phyloP scores from a whole-genome alignment of 805 yeast species.

The Kluyveromyces siamensis region DNA sequence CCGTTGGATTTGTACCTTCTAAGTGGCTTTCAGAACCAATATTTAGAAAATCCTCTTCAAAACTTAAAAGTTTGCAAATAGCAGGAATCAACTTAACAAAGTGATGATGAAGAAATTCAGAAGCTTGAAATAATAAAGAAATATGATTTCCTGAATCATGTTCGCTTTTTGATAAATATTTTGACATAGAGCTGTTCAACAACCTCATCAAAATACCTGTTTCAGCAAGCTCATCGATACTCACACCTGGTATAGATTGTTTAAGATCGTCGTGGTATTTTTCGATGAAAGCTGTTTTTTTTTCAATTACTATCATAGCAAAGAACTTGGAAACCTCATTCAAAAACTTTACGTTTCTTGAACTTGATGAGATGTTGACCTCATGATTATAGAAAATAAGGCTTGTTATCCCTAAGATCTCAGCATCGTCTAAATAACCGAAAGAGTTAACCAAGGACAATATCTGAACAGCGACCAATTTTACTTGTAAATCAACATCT shows the following conservation, averaged over 20 bases:
- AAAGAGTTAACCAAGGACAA: constrained; percentile 46
- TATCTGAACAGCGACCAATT: constrained; percentile 41
- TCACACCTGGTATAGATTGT: constrained; percentile 8
- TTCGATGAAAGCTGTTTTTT: constrained; percentile 31
- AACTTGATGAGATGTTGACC: constrained; percentile 23
- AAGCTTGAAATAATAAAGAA: constrained; percentile 19
- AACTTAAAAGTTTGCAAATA: constrained; percentile 19
- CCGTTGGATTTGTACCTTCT: background rate
- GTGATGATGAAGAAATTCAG: constrained; percentile 25
- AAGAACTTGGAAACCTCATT: constrained; percentile 50
- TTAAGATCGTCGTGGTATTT: constrained; percentile 11
- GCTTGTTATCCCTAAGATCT: constrained; percentile 36
- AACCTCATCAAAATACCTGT: constrained; percentile 20
- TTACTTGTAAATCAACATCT: constrained; percentile 50
- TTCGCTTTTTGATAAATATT: constrained; percentile 4
- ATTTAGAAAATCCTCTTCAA: constrained; percentile 14
- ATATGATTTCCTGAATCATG: background rate
- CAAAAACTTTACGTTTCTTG: constrained; percentile 26
- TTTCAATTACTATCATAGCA: constrained; percentile 34
- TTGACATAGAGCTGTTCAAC: constrained; percentile 18
- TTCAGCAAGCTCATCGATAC: constrained; percentile 12
- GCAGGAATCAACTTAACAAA: constrained; percentile 16
- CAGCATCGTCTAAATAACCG: constrained; percentile 58
- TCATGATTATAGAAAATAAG: constrained; percentile 34
- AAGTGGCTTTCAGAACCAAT: constrained; percentile 4